phyloP scores from a whole-genome alignment of 148 eudicot genomes.

The Nyssa sinensis region DNA sequence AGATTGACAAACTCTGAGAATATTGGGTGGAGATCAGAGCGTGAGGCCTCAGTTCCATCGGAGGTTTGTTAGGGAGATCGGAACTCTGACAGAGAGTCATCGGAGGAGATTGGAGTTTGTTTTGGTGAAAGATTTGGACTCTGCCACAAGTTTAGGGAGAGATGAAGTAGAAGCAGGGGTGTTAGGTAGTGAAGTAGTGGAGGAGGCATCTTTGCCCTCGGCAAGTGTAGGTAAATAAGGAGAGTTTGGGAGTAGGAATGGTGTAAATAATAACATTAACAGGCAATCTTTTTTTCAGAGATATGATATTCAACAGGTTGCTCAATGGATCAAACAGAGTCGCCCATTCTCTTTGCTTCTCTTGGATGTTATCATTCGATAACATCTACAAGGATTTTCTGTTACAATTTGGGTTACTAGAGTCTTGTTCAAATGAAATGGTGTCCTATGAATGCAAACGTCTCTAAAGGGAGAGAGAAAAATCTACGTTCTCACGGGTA shows the following conservation, averaged over 20 bases:
- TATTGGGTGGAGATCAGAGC: no score
- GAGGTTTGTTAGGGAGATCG: no score
- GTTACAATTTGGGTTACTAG: constrained; percentile 59
- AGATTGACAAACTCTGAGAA: no score
- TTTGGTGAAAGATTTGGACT: no score
- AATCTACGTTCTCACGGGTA: constrained; percentile 38
- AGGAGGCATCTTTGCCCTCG: constrained; percentile 28
- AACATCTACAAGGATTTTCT: constrained; percentile 73
- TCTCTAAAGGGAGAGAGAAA: constrained; percentile 68
- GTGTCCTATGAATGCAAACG: constrained; percentile 51
- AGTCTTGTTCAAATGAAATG: constrained; percentile 58
- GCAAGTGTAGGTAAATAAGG: no score
- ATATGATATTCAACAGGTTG: constrained; percentile 84
- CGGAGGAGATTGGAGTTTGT: no score
- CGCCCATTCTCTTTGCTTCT: constrained; percentile 77
- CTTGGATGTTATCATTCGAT: constrained; percentile 72
- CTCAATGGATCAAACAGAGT: constrained; percentile 75
- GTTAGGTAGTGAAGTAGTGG: constrained; percentile 25
- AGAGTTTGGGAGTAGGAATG: constrained; percentile 27
- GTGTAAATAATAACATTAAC: constrained; percentile 15
- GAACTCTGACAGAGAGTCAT: no score
- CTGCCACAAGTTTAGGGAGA: no score
- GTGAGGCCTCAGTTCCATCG: no score
- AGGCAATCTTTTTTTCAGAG: constrained; percentile 62
- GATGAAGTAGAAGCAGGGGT: no score